Evolutionary conservation across 306 rosid species (phyloP).

Genomic region (Vachellia collinsii): DNA sequence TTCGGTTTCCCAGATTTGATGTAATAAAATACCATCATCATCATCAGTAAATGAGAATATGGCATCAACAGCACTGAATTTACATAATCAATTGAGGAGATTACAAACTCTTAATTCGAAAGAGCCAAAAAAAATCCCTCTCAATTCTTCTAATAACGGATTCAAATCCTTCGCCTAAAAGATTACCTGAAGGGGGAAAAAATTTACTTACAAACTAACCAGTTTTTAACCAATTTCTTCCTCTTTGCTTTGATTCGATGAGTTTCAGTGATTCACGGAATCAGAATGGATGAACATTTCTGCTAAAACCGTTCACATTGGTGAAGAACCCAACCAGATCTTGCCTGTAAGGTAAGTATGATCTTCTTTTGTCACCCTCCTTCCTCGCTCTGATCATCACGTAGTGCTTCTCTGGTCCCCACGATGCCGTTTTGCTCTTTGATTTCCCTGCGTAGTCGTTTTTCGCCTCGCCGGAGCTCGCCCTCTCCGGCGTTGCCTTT

Average conservation of each 20-base stretch:
- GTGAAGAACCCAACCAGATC: conserved; percentile 76
- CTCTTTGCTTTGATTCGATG: background rate
- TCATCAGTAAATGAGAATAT: too few species aligned
- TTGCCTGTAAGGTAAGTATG: conserved; percentile 80
- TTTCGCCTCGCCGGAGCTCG: conserved; percentile 12
- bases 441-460: conserved; percentile 30
- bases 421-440: conserved; percentile 49
- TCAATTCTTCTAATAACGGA: too few species aligned
- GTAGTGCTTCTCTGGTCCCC: conserved; percentile 72
- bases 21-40: too few species aligned
- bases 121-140: too few species aligned
- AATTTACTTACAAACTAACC: too few species aligned
- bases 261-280: background rate
- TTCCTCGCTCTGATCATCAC: conserved; percentile 60
- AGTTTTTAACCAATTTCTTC: background rate
- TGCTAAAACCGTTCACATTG: conserved; percentile 58
- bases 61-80: too few species aligned
- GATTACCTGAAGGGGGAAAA: too few species aligned
- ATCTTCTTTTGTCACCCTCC: conserved; percentile 67
- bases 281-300: conserved; percentile 79
- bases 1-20: too few species aligned
- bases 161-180: too few species aligned
- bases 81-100: too few species aligned
- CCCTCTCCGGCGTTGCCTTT: conserved; percentile 1
- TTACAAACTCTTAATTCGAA: conserved; percentile 3